Evolutionary conservation across 2,329 filamentous ascomycete species (phyloP), one percentile per base, ranked within the genome.

Genomic region (Helotiales sp.): DNA sequence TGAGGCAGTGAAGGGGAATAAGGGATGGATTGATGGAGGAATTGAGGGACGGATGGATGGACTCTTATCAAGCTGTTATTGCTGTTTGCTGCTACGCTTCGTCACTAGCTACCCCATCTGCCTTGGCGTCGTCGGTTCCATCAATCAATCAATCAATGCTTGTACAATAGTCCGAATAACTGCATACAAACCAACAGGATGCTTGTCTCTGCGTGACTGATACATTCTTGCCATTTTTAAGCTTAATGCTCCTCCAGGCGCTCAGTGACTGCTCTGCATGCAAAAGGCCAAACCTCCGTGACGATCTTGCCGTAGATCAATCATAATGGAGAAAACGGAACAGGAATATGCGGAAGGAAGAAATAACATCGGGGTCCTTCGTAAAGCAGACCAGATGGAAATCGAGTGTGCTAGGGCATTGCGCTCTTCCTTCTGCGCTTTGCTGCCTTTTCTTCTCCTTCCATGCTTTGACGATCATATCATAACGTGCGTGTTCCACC

Each of bases 151-250:
- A 61, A 52, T 49, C 69, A 71, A 72, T 73, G 71, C 72, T 73
- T 75, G 74, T 75, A 75, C 67, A 63, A 73, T 73, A 73, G 64
- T 69, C 67, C 65, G 65, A 73, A 74, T 70, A 63, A 67, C 28
- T 71, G 69, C 71, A 70, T 77, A 80, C 83, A 67, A 64, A 66
- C 61, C 34, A 57, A 64, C 34, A 28, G 34, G n/a, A n/a, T 26
- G 22, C 32, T 32, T 11, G 11, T 30, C 37, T 54, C 20, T 37
- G 20, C 52, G 61, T 57, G 34, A 26, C 32, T 2, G 32, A 13
- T 30, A 30, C 10, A 49, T n/a, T 13, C 10, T 6, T n/a, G 6
- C 8, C 13, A 2, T n/a, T n/a, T n/a, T n/a, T n/a, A n/a, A n/a
- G n/a, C n/a, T n/a, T n/a, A n/a, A n/a, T n/a, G n/a, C n/a, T n/a